Evolutionary conservation across 768 basidiomycete species (phyloP).

Genomic region (Boletellus sp.): DNA sequence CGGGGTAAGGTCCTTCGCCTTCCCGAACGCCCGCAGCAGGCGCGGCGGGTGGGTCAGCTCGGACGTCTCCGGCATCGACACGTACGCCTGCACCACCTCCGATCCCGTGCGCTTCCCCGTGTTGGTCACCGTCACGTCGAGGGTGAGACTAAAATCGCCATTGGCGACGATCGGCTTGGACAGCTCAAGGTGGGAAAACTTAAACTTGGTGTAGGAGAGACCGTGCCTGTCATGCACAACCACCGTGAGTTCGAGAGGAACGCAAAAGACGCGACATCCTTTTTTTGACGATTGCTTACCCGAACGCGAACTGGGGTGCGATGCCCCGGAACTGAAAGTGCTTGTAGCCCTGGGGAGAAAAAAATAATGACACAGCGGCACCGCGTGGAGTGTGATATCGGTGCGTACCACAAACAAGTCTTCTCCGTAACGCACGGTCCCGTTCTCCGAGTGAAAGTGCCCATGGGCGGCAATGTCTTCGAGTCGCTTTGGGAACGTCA

Average conservation of each 20-base stretch:
- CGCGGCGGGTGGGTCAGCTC: conserved; percentile 51
- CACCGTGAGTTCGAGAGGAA: background rate
- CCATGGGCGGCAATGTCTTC: conserved; percentile 71
- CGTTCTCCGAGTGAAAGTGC: conserved; percentile 68
- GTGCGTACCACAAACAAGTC: conserved; percentile 30
- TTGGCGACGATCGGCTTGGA: conserved; percentile 39
- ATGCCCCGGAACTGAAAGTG: conserved; percentile 66
- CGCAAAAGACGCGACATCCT: no score
- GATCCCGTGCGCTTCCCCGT: conserved; percentile 57
- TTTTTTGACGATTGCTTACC: conserved; percentile 39
- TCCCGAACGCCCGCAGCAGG: conserved; percentile 65
- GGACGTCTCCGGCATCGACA: conserved; percentile 53
- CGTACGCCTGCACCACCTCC: conserved; percentile 72
- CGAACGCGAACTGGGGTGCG: conserved; percentile 68
- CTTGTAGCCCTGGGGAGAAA: conserved; percentile 55
- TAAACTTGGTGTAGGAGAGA: conserved; percentile 72
- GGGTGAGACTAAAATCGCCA: conserved; percentile 45
- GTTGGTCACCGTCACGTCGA: conserved; percentile 56
- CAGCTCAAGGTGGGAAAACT: conserved; percentile 47
- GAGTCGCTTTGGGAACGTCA: conserved; percentile 76
- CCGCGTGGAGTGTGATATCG: no score
- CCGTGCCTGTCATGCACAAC: conserved; percentile 49
- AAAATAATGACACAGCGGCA: background rate
- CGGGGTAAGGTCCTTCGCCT: conserved; percentile 49
- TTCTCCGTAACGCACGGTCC: conserved; percentile 40